Conservation (phyloP, 1,139 yeast genomes). For the Suhomyces ambrosiae region DNA sequence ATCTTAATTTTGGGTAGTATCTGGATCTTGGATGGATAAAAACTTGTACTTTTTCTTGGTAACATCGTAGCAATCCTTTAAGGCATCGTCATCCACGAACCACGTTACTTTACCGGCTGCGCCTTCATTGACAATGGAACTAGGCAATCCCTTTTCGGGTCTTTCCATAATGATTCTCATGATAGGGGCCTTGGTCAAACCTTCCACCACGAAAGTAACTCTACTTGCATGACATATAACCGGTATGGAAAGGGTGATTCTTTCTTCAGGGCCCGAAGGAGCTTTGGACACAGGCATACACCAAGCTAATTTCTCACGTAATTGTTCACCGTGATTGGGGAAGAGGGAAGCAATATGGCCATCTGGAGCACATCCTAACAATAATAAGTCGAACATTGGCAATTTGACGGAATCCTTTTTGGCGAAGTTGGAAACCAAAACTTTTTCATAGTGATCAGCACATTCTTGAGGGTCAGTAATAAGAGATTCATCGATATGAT, state of each 20-base stretch:
- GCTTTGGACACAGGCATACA: slow-evolving; percentile 92
- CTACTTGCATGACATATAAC: slow-evolving; percentile 93
- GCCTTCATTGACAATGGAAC: slow-evolving; percentile 90
- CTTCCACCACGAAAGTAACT: slow-evolving; percentile 93
- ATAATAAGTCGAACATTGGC: slow-evolving; percentile 88
- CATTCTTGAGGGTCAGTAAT: slow-evolving; percentile 89
- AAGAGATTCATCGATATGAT: slow-evolving; percentile 77
- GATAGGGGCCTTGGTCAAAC: slow-evolving; percentile 92
- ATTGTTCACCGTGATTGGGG: slow-evolving; percentile 82
- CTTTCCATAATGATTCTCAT: slow-evolving; percentile 93
- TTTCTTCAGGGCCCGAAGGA: slow-evolving; percentile 83
- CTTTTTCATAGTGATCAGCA: slow-evolving; percentile 89
- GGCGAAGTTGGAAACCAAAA: slow-evolving; percentile 87
- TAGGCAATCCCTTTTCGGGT: slow-evolving; percentile 95
- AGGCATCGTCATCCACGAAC: slow-evolving; percentile 97
- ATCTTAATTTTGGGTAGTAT: neutral
- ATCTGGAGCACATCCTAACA: slow-evolving; percentile 97
- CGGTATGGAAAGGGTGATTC: slow-evolving; percentile 92
- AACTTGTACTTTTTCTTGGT: slow-evolving; percentile 77
- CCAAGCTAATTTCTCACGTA: slow-evolving; percentile 94
- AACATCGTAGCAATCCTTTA: slow-evolving; percentile 73
- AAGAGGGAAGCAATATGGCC: slow-evolving; percentile 96
- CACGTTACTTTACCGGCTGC: slow-evolving; percentile 96
- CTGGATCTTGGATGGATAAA: slow-evolving; percentile 28
- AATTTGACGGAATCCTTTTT: slow-evolving; percentile 92